A percentile compares a stretch with the other conserved stretches of the same genome.
phyloP scores from a whole-genome alignment of 2,329 filamentous ascomycete genomes.

The Microsporum canis region DNA sequence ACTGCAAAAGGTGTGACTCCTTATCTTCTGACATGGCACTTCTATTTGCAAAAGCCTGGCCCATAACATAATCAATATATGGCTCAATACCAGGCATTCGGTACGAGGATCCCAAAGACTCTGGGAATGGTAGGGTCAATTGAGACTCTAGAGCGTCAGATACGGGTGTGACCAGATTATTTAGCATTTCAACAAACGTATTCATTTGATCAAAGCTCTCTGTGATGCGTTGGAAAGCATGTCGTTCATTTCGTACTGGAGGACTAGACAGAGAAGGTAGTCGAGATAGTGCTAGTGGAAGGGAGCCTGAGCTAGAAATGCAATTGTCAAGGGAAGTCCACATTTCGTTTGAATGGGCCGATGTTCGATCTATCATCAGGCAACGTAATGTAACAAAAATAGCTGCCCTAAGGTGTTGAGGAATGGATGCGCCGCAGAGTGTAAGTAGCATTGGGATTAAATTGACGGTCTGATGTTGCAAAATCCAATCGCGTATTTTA shows the following conservation, averaged over 20 bases:
- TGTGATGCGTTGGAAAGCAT: slow-evolving; percentile 62
- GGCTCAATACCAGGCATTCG: slow-evolving; percentile 79
- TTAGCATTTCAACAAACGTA: slow-evolving; percentile 68
- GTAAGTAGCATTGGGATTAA: slow-evolving; percentile 65
- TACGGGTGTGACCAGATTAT: slow-evolving; percentile 55
- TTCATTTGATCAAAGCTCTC: slow-evolving; percentile 74
- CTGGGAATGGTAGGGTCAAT: slow-evolving; percentile 74
- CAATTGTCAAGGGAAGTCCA: slow-evolving; percentile 74
- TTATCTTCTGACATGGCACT: slow-evolving; percentile 55
- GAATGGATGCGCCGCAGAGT: slow-evolving; percentile 65
- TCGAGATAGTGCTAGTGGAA: slow-evolving; percentile 37
- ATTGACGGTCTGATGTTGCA: slow-evolving; percentile 55
- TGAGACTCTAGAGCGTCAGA: slow-evolving; percentile 43
- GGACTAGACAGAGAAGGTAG: slow-evolving; percentile 33
- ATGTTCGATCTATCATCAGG: slow-evolving; percentile 62
- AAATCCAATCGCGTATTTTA: slow-evolving; percentile 59
- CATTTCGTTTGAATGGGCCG: slow-evolving; percentile 56
- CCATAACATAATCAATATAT: slow-evolving; percentile 84
- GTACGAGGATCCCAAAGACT: slow-evolving; percentile 64
- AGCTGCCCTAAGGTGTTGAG: slow-evolving; percentile 66
- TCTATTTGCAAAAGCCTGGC: slow-evolving; percentile 60
- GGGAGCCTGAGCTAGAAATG: slow-evolving; percentile 48
- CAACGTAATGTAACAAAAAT: slow-evolving; percentile 69
- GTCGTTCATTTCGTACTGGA: slow-evolving; percentile 40
- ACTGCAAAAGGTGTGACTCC: slow-evolving; percentile 62